Evolutionary conservation across 768 basidiomycete genomes (phyloP), one percentile per base, ranked within the genome.

Genomic region (Sarcomyxa edulis): DNA sequence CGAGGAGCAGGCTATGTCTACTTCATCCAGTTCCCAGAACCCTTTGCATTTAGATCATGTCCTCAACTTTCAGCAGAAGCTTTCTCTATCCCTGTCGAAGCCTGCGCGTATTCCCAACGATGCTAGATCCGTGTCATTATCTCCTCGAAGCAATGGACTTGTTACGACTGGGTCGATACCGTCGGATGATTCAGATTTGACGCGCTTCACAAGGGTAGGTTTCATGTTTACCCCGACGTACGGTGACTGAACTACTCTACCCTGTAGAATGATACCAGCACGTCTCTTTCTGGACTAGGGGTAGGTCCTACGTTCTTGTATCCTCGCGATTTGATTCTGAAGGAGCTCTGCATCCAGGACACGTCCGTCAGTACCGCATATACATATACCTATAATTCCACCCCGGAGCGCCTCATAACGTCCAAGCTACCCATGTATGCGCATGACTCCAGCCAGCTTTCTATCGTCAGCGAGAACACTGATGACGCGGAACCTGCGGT

Each of bases 11-110:
- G n/a, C n/a, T n/a, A n/a, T n/a, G 10, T 15, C 37, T 9, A 11
- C 32, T 16, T 16, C 37, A 7, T 18, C 37, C 18, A 37, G 37
- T 3, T 26, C 39, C 25, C 26, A 43, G 21, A 27, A 49, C 28
- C 40, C 47, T 4, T 29, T 51, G 6, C 56, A 52, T 37, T 50
- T 61, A 12, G 56, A 58, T 31, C 52, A 46, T n/a, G 55, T 61
- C 35, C 44, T 48, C 22, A 41, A 51, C 32, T 59, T 57, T 32
- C 54, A 56, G 14, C 49, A 48, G 39, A 49, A 49, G 28, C 50
- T 58, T 15, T 54, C 51, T 15, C 50, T 47, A 18, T 42, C 48
- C 15, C 39, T 41, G 23, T 44, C 40, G 23, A 29, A 41, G 14
- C 30, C 29, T 7, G 27, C 12, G 14, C 34, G 20, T 15, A 12